Evolutionary conservation across 2,329 filamentous ascomycete genomes (phyloP).

Genomic region (Fusarium tjaetaba): DNA sequence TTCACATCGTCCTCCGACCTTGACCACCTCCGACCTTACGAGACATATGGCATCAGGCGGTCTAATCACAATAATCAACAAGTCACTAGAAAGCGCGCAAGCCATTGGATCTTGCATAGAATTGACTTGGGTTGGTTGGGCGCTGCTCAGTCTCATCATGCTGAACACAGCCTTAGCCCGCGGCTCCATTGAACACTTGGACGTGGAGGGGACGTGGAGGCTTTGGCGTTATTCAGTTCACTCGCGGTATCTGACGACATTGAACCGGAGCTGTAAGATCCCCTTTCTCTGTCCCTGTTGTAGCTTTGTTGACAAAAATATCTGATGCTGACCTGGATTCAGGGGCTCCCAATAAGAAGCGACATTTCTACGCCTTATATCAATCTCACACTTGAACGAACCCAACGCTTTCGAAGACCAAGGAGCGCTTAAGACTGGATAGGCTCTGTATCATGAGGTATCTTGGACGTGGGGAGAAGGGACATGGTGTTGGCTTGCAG

Average conservation of each 20-base stretch:
- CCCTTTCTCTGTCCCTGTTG: too few relatives aligned
- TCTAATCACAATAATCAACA: too few relatives aligned
- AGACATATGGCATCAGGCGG: too few relatives aligned
- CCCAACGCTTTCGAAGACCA: rapidly evolving
- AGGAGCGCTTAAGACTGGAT: rapidly evolving
- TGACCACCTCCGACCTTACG: too few relatives aligned
- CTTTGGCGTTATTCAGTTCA: too few relatives aligned
- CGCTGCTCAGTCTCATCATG: not conserved
- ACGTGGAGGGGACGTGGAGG: too few relatives aligned
- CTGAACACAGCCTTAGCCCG: rapidly evolving
- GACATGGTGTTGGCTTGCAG: not conserved
- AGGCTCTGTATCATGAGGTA: rapidly evolving
- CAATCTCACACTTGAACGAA: rapidly evolving
- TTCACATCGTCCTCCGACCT: too few relatives aligned
- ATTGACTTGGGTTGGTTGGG: not conserved
- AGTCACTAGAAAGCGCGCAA: too few relatives aligned
- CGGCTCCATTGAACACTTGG: rapidly evolving
- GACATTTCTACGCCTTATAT: not conserved
- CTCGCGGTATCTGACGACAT: too few relatives aligned
- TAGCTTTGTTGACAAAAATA: too few relatives aligned
- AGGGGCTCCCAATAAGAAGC: not conserved
- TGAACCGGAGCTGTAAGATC: too few relatives aligned
- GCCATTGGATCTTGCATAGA: rapidly evolving
- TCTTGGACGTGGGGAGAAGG: rapidly evolving
- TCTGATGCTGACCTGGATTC: not conserved